Conservation (phyloP, 2,329 filamentous ascomycete species). For the Rhynchosporium agropyri region DNA sequence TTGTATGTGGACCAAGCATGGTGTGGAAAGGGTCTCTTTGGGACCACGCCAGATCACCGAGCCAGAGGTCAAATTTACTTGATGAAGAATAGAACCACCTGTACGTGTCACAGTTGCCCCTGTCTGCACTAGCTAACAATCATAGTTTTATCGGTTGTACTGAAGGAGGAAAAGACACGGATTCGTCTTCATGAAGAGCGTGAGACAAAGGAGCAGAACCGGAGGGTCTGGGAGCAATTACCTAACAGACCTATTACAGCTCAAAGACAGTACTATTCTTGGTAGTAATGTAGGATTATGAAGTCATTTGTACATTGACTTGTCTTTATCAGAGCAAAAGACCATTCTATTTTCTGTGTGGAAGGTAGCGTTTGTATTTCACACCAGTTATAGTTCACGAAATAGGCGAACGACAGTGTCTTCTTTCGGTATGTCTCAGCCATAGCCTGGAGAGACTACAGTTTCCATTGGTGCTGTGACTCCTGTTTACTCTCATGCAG, state of each 20-base stretch:
- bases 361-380: too few species aligned
- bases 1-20: constrained; percentile 93
- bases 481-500: too few species aligned
- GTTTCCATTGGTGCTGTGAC: too few species aligned
- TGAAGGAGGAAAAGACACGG: constrained; percentile 93
- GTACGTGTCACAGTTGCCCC: constrained; percentile 54
- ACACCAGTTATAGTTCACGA: too few species aligned
- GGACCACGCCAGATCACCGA: constrained; percentile 65
- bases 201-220: constrained; percentile 71
- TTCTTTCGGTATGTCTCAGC: too few species aligned
- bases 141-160: constrained; percentile 71
- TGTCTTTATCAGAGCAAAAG: constrained; percentile 17
- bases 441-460: too few species aligned
- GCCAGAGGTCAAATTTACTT: constrained; percentile 72
- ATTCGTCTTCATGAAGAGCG: constrained; percentile 79
- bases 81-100: constrained; percentile 72
- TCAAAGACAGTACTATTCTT: constrained; percentile 88
- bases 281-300: constrained; percentile 56
- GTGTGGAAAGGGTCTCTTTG: constrained; percentile 75
- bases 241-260: constrained; percentile 82
- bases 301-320: constrained; percentile 18
- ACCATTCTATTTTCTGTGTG: background rate
- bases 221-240: constrained; percentile 83
- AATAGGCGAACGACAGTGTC: too few species aligned
- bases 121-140: background rate